Evolutionary conservation across 768 basidiomycete genomes (phyloP), one percentile per base, ranked within the genome.

Genomic region (Phlegmacium glaucopus): DNA sequence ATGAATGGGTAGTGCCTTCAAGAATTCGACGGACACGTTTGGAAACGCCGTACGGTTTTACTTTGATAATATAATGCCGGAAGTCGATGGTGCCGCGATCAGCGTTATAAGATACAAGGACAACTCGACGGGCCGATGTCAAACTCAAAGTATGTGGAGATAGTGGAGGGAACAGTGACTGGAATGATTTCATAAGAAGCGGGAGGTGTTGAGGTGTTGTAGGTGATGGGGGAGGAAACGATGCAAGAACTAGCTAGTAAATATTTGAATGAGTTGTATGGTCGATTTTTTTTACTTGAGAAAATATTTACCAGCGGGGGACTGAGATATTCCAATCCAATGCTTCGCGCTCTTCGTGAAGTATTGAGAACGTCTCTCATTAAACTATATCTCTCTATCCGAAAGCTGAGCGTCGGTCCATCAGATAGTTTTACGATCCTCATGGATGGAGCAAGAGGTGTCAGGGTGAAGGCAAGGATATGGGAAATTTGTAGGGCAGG

Each of bases 101-200:
- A 15, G 87, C 69, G 65, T 93, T 93, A 74, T 97, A 97, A 1
- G 93, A 85, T 42, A 98, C 72, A 42, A 99, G 85, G 28, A 98
- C 91, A 46, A 99, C 87, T 57, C 96, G 83, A 27, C 96, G 90
- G 4, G 94, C 94, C 27, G 91, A 88, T 44, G 94, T 87, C 42
- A 92, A 82, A 16, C 82, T 79, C 62, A 93, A 75, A 27, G 81
- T 78, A 58, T 88, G 77, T 1, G 90, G 90, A 9, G 90, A 76
- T 39, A 99, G 89, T 0, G 96, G 87, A 4, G 96, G 96, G 70
- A 97, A 99, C 50, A 99, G 73, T 26, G 90, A 86, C 65, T 98
- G 96, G 71, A 99, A 96, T 49, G 93, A 82, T 67, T 96, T 96
- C 79, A 94, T 87, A 61, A 98, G 79, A 48, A 98, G 85, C 30